Evolutionary conservation across 371 early-diverging fungal species (phyloP).

Genomic region (Circinella minor): DNA sequence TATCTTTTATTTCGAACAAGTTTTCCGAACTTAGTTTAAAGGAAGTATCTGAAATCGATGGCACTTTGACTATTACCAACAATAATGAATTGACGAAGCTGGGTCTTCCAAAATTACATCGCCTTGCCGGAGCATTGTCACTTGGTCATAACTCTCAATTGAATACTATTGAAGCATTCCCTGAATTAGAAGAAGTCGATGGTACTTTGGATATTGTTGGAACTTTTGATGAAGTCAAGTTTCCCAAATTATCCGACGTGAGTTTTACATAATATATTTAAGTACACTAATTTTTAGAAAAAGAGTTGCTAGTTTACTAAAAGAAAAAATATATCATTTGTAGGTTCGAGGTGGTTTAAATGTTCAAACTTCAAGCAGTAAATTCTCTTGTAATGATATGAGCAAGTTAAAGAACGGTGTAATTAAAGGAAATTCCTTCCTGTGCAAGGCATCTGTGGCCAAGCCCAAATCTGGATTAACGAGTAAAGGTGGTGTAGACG

Average conservation of each 20-base stretch:
- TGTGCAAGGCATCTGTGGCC: constrained; percentile 38
- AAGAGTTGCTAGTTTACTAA: background rate
- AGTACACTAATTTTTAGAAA: background rate
- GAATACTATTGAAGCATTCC: constrained; percentile 38
- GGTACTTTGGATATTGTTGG: constrained; percentile 59
- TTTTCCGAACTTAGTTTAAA: constrained; percentile 37
- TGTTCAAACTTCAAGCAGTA: constrained; percentile 43
- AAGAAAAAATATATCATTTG: background rate
- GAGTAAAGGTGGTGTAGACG: constrained; percentile 12
- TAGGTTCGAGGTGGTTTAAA: constrained; percentile 50
- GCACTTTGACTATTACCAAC: constrained; percentile 53
- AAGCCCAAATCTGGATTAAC: constrained; percentile 37
- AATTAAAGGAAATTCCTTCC: constrained; percentile 46
- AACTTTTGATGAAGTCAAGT: constrained; percentile 41
- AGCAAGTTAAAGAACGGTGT: constrained; percentile 42
- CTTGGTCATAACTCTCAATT: constrained; percentile 51
- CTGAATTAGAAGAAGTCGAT: constrained; percentile 47
- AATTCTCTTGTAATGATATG: constrained; percentile 39
- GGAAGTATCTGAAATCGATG: constrained; percentile 39
- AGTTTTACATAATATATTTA: background rate
- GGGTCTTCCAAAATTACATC: constrained; percentile 43
- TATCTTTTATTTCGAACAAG: constrained; percentile 53
- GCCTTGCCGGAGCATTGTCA: constrained; percentile 56
- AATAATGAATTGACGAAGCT: constrained; percentile 46
- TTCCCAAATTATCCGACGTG: constrained; percentile 47